These are phyloP conservation scores for Bipolaris sorokiniana DNA, from an alignment of 2,329 filamentous ascomycete species.

Conservation along the genomic window DNA sequence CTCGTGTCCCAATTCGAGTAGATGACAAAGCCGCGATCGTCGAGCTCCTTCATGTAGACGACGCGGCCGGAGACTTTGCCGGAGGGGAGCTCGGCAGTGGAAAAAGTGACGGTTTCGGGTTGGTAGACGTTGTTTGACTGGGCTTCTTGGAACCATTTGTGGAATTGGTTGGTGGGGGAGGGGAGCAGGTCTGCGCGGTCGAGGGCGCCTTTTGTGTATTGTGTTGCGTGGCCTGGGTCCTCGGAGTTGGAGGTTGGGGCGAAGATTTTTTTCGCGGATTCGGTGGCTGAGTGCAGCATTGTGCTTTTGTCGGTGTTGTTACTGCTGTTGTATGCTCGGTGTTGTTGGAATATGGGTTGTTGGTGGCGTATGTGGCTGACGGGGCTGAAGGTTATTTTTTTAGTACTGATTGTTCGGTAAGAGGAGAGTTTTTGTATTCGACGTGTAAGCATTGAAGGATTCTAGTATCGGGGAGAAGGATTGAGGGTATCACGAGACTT, in stretches of 20 bases:
- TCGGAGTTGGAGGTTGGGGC: slow-evolving; percentile 64
- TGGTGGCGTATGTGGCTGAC: background rate
- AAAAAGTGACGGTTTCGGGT: slow-evolving; percentile 86
- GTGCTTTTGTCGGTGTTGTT: slow-evolving; percentile 1
- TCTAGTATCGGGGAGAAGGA: background rate
- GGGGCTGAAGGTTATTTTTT: background rate
- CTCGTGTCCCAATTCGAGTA: slow-evolving; percentile 92
- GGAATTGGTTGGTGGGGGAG: slow-evolving; percentile 82
- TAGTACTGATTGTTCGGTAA: background rate
- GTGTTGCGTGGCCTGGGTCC: slow-evolving; percentile 69
- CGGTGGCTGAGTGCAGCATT: slow-evolving; percentile 36
- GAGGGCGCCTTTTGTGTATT: slow-evolving; percentile 74
- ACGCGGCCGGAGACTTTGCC: slow-evolving; percentile 84
- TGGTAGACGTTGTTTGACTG: slow-evolving; percentile 67
- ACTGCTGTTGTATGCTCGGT: background rate
- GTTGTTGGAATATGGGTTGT: background rate
- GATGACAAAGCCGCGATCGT: slow-evolving; percentile 81
- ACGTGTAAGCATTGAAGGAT: background rate
- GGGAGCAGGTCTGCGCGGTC: slow-evolving; percentile 64
- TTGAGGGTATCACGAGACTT: slow-evolving; percentile 3
- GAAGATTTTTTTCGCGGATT: slow-evolving; percentile 56
- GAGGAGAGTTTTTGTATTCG: slow-evolving; percentile 6
- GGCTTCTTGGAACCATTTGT: slow-evolving; percentile 84
- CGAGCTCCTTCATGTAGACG: slow-evolving; percentile 96
- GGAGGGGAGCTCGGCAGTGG: slow-evolving; percentile 81